Base-by-base conservation (phyloP, 306 rosid species). In the Trichosanthes cucumerina region DNA sequence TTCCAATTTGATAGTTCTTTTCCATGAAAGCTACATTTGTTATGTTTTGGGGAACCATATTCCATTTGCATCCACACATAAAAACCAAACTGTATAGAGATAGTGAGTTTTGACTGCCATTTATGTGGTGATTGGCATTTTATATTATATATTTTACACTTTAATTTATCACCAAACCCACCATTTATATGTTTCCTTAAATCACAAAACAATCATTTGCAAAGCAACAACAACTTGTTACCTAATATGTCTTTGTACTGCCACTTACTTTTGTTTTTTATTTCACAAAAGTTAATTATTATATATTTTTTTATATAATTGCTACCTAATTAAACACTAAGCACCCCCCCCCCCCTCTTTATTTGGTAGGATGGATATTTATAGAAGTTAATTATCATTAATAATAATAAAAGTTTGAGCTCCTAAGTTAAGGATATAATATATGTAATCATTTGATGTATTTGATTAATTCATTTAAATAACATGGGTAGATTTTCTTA, bases 171-270 rank as follows among this genome's bases (percentile, higher is more conserved):
- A 78, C 81, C 43, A 84, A 86, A 78, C 84, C 44, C 78, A 76
- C 70, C 75, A 78, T 76, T 18, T 18, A 39, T 33, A 33, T 26
- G 21, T 62, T 88, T 88, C 83, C 93, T 54, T 85, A 78, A 82
- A 86, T 76, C 68, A 73, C 84, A 77, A 87, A 84, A 79, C 85
- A 86, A 83, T 73, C 79, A 78, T 63, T 74, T 83, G 57, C 81
- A 82, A 90, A 90, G 96, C 91, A 89, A 92, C 89, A 88, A 71
- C 72, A 79, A 86, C 91, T 71, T 79, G 54, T 83, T 84, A 90
- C 96, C 96, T 88, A 92, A 73, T 70, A 39, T 79, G 16, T 88
- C 50, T 66, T 38, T 68, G 18, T 73, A 18, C 9, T 72, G 34
- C 34, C 77, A 44, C 54, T 73, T 85, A 82, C 89, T 85, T 89